Base-by-base conservation (phyloP, 495 filamentous ascomycete genomes). In the Sporormia fimetaria region DNA sequence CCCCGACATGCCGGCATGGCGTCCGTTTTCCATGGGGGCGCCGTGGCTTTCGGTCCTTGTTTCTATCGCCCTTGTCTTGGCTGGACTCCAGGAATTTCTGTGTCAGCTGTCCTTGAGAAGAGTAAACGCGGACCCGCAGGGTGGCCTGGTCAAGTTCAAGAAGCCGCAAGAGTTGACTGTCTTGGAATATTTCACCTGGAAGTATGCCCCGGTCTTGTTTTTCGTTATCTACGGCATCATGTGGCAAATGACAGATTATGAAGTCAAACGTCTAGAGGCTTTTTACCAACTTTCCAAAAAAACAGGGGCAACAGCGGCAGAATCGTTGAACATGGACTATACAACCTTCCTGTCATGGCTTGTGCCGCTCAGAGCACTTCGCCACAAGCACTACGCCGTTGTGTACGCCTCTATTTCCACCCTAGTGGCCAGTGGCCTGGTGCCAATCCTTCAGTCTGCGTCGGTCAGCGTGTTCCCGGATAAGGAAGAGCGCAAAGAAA, bases 181-280 rank as follows among this genome's bases (percentile, higher is more conserved):
- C 2, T 49, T 57, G 21, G 46, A 67, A 9, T 85, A 80, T 54
- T 81, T 83, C 48, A 61, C 68, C 28, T 75, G 82, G 67, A 83
- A 82, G 51, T 84, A 85, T 51, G 62, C 81, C 15, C 80, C 81
- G 0, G 80, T 75, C 0, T 51, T 83, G 3, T 58, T 82, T 16
- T 71, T 75, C 32, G 81, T 85, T 25, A 63, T 69, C 0, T 87
- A 77, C 51, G 81, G 81, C 55, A 73, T 86, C 10, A 40, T 85
- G 12, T 85, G 80, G 78, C 79, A 83, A 56, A 66, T 78, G 30
- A 73, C 75, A 31, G 80, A 83, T 60, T 79, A 80, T 36, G 80
- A 85, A 43, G 73, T 84, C 9, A 79, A 75, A 59, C 75, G 81
- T 4, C 57, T 83, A 6, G 81, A 87, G 53, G 72, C 80, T 1